Evolutionary conservation across 2,329 filamentous ascomycete genomes (phyloP).

Genomic region (Diaporthe vexans): DNA sequence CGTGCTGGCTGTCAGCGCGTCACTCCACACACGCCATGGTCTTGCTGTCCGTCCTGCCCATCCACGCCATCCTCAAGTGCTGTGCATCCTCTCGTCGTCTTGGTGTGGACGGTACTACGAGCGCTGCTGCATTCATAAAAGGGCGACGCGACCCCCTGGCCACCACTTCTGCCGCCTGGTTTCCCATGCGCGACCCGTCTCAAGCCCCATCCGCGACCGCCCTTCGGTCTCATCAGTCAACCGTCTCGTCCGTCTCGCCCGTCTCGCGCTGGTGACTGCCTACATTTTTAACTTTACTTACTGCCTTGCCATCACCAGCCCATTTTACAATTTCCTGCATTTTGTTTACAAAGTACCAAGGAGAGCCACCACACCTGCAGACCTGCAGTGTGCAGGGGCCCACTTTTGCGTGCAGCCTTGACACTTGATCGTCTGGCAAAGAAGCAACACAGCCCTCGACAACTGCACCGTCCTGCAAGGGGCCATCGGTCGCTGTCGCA

Average conservation of each 20-base stretch:
- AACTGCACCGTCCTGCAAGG: slow-evolving; percentile 23
- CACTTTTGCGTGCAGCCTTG: slow-evolving; percentile 30
- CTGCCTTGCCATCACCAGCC: neutral
- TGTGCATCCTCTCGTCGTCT: neutral
- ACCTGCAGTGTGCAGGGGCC: slow-evolving; percentile 29
- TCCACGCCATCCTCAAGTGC: neutral
- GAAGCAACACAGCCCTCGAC: slow-evolving; percentile 5
- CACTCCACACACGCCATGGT: neutral
- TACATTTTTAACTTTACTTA: neutral
- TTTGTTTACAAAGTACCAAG: slow-evolving; percentile 10
- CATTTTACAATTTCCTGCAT: neutral
- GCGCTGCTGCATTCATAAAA: slow-evolving; percentile 28
- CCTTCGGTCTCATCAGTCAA: neutral
- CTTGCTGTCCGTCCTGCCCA: slow-evolving; percentile 5
- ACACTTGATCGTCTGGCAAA: slow-evolving; percentile 18
- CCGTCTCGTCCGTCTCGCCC: neutral
- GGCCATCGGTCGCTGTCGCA: slow-evolving; percentile 1
- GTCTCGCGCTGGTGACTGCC: neutral
- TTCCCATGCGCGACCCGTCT: slow-evolving; percentile 34
- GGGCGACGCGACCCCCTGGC: slow-evolving; percentile 28
- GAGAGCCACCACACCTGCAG: neutral
- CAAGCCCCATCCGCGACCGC: slow-evolving; percentile 19
- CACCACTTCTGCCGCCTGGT: slow-evolving; percentile 29
- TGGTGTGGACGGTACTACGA: slow-evolving; percentile 1
- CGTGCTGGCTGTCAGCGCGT: slow-evolving; percentile 25